phyloP scores from a whole-genome alignment of 345 rosid species.

The Camelina hispida region DNA sequence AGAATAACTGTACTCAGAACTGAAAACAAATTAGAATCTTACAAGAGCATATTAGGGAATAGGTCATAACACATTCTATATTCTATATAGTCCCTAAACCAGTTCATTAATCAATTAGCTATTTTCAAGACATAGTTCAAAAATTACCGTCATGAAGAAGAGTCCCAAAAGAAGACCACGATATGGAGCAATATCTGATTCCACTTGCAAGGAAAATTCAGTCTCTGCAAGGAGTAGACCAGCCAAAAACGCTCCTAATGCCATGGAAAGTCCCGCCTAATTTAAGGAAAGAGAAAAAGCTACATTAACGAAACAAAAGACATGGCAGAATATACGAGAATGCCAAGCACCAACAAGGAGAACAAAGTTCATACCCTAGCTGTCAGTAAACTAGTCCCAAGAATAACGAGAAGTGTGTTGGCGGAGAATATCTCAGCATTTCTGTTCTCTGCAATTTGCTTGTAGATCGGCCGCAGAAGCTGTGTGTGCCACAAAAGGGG shows the following conservation, averaged over 20 bases:
- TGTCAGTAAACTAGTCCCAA: constrained; percentile 98
- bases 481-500: constrained; percentile 45
- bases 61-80: background rate
- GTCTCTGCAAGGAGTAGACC: constrained; percentile 99
- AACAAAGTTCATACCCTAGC: constrained; percentile 75
- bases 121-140: constrained; percentile 4
- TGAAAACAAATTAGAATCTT: constrained; percentile 23
- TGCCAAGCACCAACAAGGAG: constrained; percentile 34
- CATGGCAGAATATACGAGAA: constrained; percentile 1
- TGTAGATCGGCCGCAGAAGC: constrained; percentile 98
- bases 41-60: background rate
- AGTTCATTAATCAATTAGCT: background rate
- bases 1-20: constrained; percentile 4
- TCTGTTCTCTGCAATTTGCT: constrained; percentile 95
- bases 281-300: constrained; percentile 25
- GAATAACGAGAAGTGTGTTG: constrained; percentile 91
- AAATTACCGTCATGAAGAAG: constrained; percentile 97
- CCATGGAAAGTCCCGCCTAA: constrained; percentile 99
- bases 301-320: constrained; percentile 4
- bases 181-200: constrained; percentile 99
- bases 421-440: constrained; percentile 99
- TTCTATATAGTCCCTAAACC: background rate
- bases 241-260: constrained; percentile 97
- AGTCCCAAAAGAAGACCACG: constrained; percentile 98
- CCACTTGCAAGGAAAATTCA: constrained; percentile 99